Evolutionary conservation across 345 rosid species (phyloP).

Genomic region (Psidium guajava): DNA sequence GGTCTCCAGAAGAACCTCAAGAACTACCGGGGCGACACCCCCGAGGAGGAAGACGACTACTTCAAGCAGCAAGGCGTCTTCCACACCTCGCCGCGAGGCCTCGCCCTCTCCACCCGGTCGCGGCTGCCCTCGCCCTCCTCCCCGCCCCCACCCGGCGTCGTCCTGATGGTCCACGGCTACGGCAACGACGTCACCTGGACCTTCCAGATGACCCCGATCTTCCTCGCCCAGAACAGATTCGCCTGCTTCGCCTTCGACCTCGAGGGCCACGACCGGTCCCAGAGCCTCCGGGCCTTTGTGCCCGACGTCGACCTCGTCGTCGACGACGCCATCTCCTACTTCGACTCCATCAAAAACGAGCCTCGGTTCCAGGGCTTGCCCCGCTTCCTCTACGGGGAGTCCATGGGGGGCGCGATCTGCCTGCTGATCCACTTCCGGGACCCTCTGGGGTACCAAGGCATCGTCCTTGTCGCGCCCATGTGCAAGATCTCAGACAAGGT

Average conservation of each 20-base stretch:
- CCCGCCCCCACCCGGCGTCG: slow-evolving; percentile 47
- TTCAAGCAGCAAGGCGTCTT: slow-evolving; percentile 38
- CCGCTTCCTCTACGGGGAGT: slow-evolving; percentile 63
- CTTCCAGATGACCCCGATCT: too few species aligned
- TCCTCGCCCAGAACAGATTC: slow-evolving; percentile 8
- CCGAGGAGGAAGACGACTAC: slow-evolving; percentile 52
- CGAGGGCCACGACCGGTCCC: slow-evolving; percentile 69
- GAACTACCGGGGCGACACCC: slow-evolving; percentile 50
- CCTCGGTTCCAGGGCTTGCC: slow-evolving; percentile 27
- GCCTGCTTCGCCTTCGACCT: slow-evolving; percentile 72
- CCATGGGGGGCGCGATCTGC: slow-evolving; percentile 72
- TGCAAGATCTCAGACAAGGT: slow-evolving; percentile 68
- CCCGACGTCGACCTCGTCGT: slow-evolving; percentile 59
- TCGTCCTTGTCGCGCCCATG: slow-evolving; percentile 73
- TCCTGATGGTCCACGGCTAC: too few species aligned
- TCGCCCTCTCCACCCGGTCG: slow-evolving; percentile 60
- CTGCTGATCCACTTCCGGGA: slow-evolving; percentile 47
- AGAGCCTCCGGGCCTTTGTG: slow-evolving; percentile 54
- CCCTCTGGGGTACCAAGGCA: slow-evolving; percentile 43
- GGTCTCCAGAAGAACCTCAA: too few species aligned
- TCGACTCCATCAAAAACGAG: slow-evolving; percentile 28
- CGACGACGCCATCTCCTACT: slow-evolving; percentile 43
- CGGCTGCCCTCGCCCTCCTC: slow-evolving; percentile 44
- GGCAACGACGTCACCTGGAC: too few species aligned
- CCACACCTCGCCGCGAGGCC: slow-evolving; percentile 66